Percentiles rank a stretch among this genome's conserved stretches.
Conservation (phyloP, 164 flowering plant species). For the Magnolia kwangsiensis region DNA sequence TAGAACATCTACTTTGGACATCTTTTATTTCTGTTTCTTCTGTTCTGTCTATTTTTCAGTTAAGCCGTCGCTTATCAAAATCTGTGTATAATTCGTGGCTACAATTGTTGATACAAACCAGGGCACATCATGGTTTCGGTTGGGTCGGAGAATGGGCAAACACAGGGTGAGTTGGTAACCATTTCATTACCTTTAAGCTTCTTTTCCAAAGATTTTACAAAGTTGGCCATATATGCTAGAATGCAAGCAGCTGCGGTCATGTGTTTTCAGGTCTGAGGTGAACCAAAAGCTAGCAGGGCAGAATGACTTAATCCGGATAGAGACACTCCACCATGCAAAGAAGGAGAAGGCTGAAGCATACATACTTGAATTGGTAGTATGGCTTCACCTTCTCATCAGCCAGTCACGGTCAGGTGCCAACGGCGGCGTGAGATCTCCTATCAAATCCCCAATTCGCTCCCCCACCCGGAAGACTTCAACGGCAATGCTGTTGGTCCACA, state of each 20-base stretch:
- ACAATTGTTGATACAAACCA: conserved; percentile 23
- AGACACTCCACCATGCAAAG: conserved; percentile 92
- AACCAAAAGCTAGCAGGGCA: conserved; percentile 62
- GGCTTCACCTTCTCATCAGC: conserved; percentile 87
- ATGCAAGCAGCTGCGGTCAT: background rate
- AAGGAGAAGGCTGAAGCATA: conserved; percentile 80
- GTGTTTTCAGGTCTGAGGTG: conserved; percentile 62
- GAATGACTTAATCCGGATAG: conserved; percentile 64
- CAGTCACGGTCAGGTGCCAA: conserved; percentile 43
- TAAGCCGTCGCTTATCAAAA: background rate
- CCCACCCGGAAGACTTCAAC: conserved; percentile 46
- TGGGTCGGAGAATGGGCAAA: conserved; percentile 99
- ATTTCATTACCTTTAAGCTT: background rate
- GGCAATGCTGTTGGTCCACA: conserved; percentile 27
- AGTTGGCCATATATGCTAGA: background rate
- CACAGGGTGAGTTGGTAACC: conserved; percentile 60
- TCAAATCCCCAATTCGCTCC: conserved; percentile 74
- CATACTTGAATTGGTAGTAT: conserved; percentile 81
- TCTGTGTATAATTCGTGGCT: background rate
- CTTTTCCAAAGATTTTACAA: background rate
- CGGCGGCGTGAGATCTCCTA: conserved; percentile 63
- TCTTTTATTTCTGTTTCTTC: background rate
- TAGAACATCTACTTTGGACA: conserved; percentile 23
- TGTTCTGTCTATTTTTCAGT: background rate
- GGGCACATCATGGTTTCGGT: conserved; percentile 99